These are phyloP conservation scores for Porpolomopsis calyptriformis DNA, from an alignment of 768 basidiomycete species.

Conservation along the genomic window DNA sequence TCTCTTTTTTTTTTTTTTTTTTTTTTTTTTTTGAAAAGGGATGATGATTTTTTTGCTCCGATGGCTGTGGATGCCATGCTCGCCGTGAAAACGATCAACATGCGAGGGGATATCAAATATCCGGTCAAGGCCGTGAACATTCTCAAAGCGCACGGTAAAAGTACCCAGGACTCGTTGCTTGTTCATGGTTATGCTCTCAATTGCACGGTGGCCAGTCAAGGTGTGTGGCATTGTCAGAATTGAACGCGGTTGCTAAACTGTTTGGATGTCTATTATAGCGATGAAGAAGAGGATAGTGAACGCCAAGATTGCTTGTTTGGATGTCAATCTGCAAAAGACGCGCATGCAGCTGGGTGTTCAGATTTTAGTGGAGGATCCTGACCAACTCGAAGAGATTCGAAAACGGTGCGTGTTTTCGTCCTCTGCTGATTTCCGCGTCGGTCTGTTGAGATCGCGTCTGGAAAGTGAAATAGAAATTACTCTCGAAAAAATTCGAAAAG, in stretches of 20 bases:
- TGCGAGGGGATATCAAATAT: conserved; percentile 93
- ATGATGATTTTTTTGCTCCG: conserved; percentile 95
- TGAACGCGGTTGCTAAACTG: no score
- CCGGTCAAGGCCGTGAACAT: conserved; percentile 99
- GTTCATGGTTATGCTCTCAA: conserved; percentile 96
- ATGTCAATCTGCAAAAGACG: conserved; percentile 93
- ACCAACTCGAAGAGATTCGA: conserved; percentile 92
- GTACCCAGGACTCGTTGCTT: conserved; percentile 88
- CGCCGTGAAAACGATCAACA: conserved; percentile 88
- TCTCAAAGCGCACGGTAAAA: conserved; percentile 93
- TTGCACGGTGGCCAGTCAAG: conserved; percentile 98
- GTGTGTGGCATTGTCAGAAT: conserved; percentile 31
- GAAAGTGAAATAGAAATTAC: conserved; percentile 97
- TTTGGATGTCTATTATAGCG: conserved; percentile 35
- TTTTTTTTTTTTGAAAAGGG: conserved; percentile 36
- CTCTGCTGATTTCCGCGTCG: no score
- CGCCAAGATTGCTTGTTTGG: conserved; percentile 97
- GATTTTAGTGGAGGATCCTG: conserved; percentile 92
- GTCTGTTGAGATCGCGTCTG: no score
- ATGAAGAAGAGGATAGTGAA: conserved; percentile 93
- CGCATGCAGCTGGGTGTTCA: conserved; percentile 98
- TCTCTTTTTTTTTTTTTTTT: background rate
- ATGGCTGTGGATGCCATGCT: conserved; percentile 99
- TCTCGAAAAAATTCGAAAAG: conserved; percentile 90
- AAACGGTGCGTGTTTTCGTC: conserved; percentile 49